phyloP scores from a whole-genome alignment of 1,284 basidiomycete genomes.

The Puccinia horiana region DNA sequence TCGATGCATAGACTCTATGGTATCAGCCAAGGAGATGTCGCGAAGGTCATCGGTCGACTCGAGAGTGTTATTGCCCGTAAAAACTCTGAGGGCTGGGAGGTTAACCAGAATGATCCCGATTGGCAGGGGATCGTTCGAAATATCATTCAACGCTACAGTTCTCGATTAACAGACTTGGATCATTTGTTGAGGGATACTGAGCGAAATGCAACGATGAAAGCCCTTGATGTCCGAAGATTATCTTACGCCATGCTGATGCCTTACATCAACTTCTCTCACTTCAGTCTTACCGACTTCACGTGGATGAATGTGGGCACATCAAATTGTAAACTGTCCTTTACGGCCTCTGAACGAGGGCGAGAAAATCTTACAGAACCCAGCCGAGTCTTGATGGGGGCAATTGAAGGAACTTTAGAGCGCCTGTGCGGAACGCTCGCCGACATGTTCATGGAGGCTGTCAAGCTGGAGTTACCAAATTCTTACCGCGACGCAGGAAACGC shows the following conservation, averaged over 20 bases:
- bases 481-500: background rate
- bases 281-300: background rate
- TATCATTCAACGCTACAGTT: background rate
- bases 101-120: constrained; percentile 1
- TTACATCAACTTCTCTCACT: constrained; percentile 21
- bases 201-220: background rate
- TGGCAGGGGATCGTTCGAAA: constrained; percentile 13
- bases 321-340: constrained; percentile 22
- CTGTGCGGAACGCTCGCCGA: constrained; percentile 14
- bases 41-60: background rate
- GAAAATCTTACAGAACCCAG: constrained; percentile 19
- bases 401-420: constrained; percentile 29
- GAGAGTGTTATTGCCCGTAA: constrained; percentile 19
- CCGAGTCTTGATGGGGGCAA: constrained; percentile 19
- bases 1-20: constrained; percentile 26
- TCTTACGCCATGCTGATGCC: constrained; percentile 40
- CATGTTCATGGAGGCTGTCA: constrained; percentile 1
- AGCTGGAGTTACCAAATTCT: background rate
- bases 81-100: constrained; percentile 22
- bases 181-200: background rate
- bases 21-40: constrained; percentile 21
- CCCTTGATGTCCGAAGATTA: constrained; percentile 8
- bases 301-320: background rate
- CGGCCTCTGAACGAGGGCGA: background rate
- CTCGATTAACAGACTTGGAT: background rate